These are phyloP conservation scores for Mycena haematopus DNA, from an alignment of 768 basidiomycete genomes.

Conservation along the genomic window DNA sequence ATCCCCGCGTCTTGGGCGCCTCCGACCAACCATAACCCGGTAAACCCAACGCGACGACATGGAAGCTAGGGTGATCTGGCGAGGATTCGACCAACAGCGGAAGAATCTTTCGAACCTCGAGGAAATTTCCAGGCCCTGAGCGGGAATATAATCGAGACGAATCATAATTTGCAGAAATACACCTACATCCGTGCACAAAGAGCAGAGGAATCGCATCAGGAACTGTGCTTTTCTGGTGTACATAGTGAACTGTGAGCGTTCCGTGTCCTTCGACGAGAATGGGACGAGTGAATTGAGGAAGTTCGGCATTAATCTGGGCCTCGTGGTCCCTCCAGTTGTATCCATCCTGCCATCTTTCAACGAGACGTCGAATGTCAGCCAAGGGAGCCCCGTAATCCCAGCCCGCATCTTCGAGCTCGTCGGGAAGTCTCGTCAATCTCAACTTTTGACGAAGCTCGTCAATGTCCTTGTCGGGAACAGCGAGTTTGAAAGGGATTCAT, in stretches of 20 bases:
- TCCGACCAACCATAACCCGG: slow-evolving; percentile 71
- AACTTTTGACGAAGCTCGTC: slow-evolving; percentile 52
- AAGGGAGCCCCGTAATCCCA: slow-evolving; percentile 64
- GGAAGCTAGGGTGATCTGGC: slow-evolving; percentile 59
- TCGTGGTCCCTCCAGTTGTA: slow-evolving; percentile 67
- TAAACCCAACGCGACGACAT: slow-evolving; percentile 64
- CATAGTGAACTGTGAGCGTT: slow-evolving; percentile 56
- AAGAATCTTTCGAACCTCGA: slow-evolving; percentile 63
- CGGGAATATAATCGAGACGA: neutral
- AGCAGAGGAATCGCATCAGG: slow-evolving; percentile 61
- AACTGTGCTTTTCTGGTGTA: slow-evolving; percentile 56
- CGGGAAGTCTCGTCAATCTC: slow-evolving; percentile 54
- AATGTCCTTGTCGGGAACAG: slow-evolving; percentile 51
- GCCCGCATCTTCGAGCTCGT: slow-evolving; percentile 58
- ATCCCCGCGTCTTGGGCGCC: slow-evolving; percentile 59
- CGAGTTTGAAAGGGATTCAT: slow-evolving; percentile 53
- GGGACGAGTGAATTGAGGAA: slow-evolving; percentile 60
- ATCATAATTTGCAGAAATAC: neutral
- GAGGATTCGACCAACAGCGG: slow-evolving; percentile 53
- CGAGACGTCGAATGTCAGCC: slow-evolving; percentile 54
- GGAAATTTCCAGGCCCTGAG: slow-evolving; percentile 68
- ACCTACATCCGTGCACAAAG: slow-evolving; percentile 65
- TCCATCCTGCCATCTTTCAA: slow-evolving; percentile 55
- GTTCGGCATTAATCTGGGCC: slow-evolving; percentile 51
- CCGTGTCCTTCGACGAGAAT: slow-evolving; percentile 38